A percentile compares a stretch with the other conserved stretches of the same genome.
Conservation (phyloP, 345 rosid genomes). For the Kernera saxatilis region DNA sequence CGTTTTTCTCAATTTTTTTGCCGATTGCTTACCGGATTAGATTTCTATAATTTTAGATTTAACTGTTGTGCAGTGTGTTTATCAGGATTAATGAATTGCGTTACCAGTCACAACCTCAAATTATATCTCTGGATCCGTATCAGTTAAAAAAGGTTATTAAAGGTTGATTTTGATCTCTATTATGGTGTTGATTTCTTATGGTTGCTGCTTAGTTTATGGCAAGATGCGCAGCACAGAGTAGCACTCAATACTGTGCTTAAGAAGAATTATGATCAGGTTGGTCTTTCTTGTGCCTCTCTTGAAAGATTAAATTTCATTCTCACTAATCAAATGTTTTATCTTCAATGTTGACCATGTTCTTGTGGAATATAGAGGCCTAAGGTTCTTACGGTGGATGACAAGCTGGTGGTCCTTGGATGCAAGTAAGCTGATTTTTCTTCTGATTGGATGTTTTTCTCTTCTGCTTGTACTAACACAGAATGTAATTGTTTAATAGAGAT, state of each 20-base stretch:
- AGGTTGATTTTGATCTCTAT: neutral
- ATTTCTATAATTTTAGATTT: neutral
- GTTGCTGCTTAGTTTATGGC: constrained; percentile 80
- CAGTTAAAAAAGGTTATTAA: too few relatives aligned
- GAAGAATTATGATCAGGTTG: constrained; percentile 66
- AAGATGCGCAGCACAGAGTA: constrained; percentile 81
- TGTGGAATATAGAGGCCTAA: constrained; percentile 65
- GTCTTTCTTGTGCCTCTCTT: constrained; percentile 1
- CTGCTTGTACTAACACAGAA: neutral
- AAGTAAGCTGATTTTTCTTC: constrained; percentile 43
- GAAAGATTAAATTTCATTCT: neutral
- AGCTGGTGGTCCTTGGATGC: constrained; percentile 75
- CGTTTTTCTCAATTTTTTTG: neutral
- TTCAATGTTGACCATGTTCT: neutral
- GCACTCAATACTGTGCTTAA: constrained; percentile 57
- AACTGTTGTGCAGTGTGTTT: neutral
- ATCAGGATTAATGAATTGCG: neutral
- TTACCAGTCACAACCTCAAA: neutral
- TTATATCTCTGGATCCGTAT: neutral
- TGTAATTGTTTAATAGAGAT: constrained; percentile 47
- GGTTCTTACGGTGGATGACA: constrained; percentile 88
- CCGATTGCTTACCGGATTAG: neutral
- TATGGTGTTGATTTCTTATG: neutral
- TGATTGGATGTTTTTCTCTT: neutral
- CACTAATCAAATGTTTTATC: neutral